Evolutionary conservation across 2,329 filamentous ascomycete species (phyloP).

Genomic region (Sclerotinia glacialis): DNA sequence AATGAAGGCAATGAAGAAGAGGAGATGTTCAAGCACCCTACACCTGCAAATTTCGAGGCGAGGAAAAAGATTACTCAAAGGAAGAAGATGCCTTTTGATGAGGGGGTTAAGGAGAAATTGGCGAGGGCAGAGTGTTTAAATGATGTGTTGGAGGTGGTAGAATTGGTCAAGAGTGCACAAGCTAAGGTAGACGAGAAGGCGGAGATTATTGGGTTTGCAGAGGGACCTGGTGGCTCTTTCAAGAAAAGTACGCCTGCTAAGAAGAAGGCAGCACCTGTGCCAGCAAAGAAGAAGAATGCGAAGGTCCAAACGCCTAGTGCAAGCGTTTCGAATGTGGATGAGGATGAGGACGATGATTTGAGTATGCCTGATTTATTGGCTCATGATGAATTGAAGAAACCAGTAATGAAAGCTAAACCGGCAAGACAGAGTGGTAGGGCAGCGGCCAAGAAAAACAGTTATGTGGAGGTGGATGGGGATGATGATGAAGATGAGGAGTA

Average conservation of each 20-base stretch:
- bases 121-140: constrained; percentile 27
- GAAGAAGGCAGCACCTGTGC: constrained; percentile 38
- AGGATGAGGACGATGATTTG: constrained; percentile 37
- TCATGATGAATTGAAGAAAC: constrained; percentile 24
- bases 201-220: constrained; percentile 13
- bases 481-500: background rate
- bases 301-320: constrained; percentile 13
- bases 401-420: constrained; percentile 14
- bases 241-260: constrained; percentile 29
- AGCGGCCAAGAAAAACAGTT: constrained; percentile 26
- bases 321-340: constrained; percentile 7
- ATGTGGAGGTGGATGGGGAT: constrained; percentile 17
- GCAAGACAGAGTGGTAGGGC: constrained; percentile 31
- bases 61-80: constrained; percentile 30
- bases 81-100: constrained; percentile 28
- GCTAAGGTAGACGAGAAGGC: constrained; percentile 11
- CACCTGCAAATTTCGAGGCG: constrained; percentile 35
- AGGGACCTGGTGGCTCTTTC: constrained; percentile 17
- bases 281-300: constrained; percentile 29
- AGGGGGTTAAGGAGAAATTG: constrained; percentile 30
- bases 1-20: constrained; percentile 43
- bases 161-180: constrained; percentile 28
- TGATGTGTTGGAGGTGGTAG: constrained; percentile 35
- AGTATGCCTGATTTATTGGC: constrained; percentile 44
- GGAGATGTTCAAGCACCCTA: constrained; percentile 36